phyloP scores from a whole-genome alignment of 495 filamentous ascomycete species.

The Haplographium delicatum region DNA sequence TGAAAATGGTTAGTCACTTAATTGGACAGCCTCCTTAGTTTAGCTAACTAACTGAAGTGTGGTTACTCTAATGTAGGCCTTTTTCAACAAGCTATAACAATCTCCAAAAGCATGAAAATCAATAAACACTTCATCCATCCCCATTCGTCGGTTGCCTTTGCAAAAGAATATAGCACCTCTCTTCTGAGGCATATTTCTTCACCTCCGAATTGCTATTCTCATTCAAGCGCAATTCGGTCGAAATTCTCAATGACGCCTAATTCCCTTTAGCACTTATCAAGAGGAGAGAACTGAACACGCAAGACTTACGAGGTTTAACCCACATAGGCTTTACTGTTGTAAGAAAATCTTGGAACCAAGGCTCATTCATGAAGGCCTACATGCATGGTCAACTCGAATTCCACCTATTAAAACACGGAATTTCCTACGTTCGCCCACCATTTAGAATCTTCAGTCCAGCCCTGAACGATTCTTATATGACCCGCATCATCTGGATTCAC shows the following conservation, averaged over 20 bases:
- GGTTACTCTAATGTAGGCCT: no score
- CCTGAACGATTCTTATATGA: not conserved
- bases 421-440: not conserved
- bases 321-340: not conserved
- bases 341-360: not conserved
- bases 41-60: no score
- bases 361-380: not conserved
- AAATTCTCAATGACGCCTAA: not conserved
- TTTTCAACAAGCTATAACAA: no score
- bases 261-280: not conserved
- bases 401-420: not conserved
- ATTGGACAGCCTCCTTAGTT: no score
- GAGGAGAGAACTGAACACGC: not conserved
- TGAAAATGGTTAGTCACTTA: no score
- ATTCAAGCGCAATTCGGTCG: no score
- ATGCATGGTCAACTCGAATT: not conserved
- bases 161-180: no score
- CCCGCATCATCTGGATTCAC: not conserved
- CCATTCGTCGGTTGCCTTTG: no score
- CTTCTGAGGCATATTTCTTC: no score
- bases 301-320: slow-evolving; percentile 2
- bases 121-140: no score
- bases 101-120: no score
- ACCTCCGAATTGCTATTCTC: no score
- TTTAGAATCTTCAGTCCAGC: not conserved